Conservation (phyloP, 139 green algal species). For the Deuterostichococcus epilithicus region DNA sequence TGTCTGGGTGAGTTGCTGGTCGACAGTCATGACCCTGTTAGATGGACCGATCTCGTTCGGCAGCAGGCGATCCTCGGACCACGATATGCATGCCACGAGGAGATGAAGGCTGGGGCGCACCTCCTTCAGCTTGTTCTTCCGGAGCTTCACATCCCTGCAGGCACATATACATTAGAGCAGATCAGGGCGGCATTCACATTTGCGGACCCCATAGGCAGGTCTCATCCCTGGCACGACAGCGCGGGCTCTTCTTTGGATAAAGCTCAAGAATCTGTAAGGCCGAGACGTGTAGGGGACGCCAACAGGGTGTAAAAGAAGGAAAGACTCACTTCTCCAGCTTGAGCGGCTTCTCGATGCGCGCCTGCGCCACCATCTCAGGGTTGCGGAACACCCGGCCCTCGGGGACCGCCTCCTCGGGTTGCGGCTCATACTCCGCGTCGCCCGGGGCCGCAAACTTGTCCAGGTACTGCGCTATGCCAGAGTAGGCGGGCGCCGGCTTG, state of each 20-base stretch:
- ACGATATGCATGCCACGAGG: neutral
- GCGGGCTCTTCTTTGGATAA: too few species aligned
- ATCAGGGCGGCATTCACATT: too few species aligned
- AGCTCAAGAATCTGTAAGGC: too few species aligned
- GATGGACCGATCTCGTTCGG: neutral
- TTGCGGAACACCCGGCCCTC: conserved; percentile 46
- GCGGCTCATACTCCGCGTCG: conserved; percentile 75
- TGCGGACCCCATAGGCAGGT: too few species aligned
- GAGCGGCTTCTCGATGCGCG: conserved; percentile 63
- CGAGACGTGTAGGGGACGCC: too few species aligned
- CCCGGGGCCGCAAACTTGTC: conserved; percentile 58
- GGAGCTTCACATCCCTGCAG: conserved; percentile 43
- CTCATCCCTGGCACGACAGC: too few species aligned
- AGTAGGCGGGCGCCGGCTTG: conserved; percentile 43
- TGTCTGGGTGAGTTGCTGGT: too few species aligned
- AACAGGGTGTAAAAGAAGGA: neutral
- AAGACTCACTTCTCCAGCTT: conserved; percentile 62
- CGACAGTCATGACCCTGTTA: too few species aligned
- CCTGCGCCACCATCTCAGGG: conserved; percentile 65
- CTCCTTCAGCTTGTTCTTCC: conserved; percentile 45
- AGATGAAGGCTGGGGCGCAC: conserved; percentile 18
- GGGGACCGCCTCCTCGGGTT: conserved; percentile 13
- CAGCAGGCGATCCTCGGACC: neutral
- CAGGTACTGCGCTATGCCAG: conserved; percentile 60
- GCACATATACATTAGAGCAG: neutral